phyloP scores from a whole-genome alignment of 768 basidiomycete genomes.

The Tubosaeta sp. region DNA sequence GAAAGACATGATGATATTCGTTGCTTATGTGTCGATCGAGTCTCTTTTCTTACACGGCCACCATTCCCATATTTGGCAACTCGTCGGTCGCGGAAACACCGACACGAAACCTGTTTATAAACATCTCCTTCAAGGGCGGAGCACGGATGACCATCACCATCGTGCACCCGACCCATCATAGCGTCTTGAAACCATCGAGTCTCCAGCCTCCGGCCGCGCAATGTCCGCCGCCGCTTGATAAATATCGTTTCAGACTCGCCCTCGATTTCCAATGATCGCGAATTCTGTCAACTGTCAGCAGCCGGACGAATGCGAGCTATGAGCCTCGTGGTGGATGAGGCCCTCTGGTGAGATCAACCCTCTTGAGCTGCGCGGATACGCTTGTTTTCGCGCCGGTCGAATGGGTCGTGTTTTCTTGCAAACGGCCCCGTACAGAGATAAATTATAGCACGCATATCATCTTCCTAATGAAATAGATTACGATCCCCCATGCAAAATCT shows the following conservation, averaged over 20 bases:
- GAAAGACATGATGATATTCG: constrained; percentile 11
- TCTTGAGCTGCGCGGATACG: constrained; percentile 91
- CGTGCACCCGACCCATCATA: constrained; percentile 87
- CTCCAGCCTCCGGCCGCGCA: constrained; percentile 62
- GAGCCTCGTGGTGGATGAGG: constrained; percentile 85
- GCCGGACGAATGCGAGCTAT: constrained; percentile 91
- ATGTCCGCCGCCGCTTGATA: constrained; percentile 97
- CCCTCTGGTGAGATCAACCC: constrained; percentile 93
- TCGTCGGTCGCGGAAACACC: constrained; percentile 2
- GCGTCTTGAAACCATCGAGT: constrained; percentile 90
- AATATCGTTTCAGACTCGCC: constrained; percentile 91
- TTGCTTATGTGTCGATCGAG: background rate
- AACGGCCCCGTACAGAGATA: constrained; percentile 75
- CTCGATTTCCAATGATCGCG: constrained; percentile 89
- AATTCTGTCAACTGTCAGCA: constrained; percentile 84
- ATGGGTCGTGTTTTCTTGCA: constrained; percentile 84
- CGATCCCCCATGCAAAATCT: constrained; percentile 58
- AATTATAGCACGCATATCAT: constrained; percentile 80
- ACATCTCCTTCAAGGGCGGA: constrained; percentile 39
- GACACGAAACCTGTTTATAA: too few species aligned
- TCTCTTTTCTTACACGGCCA: constrained; percentile 1
- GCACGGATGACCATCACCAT: constrained; percentile 97
- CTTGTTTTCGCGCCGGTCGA: constrained; percentile 75
- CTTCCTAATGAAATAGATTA: constrained; percentile 76
- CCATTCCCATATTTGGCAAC: constrained; percentile 8